Evolutionary conservation across 306 rosid species (phyloP).

Genomic region (Oxytropis ochrocephala): DNA sequence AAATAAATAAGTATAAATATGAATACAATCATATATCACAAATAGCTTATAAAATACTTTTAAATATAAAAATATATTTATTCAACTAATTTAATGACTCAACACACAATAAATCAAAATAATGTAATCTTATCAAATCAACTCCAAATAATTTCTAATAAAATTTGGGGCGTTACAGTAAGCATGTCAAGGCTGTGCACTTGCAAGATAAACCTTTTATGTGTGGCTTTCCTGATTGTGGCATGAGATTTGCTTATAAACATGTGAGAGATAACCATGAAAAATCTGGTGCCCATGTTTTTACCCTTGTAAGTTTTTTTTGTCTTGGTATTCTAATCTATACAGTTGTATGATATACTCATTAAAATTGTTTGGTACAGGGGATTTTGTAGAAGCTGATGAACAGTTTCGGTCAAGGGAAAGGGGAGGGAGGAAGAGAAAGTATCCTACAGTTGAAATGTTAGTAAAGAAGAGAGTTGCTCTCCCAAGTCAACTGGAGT

Average conservation of each 20-base stretch:
- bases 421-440: neutral
- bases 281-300: constrained; percentile 52
- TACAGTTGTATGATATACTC: neutral
- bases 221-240: constrained; percentile 65
- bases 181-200: constrained; percentile 70
- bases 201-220: constrained; percentile 43
- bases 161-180: no score
- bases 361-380: constrained; percentile 25
- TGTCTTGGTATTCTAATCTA: neutral
- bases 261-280: constrained; percentile 85
- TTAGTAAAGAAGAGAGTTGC: neutral
- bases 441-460: neutral
- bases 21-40: no score
- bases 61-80: no score
- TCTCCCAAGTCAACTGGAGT: neutral
- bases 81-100: no score
- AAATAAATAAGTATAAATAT: no score
- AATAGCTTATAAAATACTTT: no score
- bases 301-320: constrained; percentile 43
- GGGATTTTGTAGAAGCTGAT: constrained; percentile 56
- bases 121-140: no score
- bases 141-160: no score
- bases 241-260: constrained; percentile 76
- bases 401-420: neutral
- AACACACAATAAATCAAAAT: no score